Evolutionary conservation across 139 green algal species (phyloP), one percentile per base, ranked within the genome.

Genomic region (Chara braunii): DNA sequence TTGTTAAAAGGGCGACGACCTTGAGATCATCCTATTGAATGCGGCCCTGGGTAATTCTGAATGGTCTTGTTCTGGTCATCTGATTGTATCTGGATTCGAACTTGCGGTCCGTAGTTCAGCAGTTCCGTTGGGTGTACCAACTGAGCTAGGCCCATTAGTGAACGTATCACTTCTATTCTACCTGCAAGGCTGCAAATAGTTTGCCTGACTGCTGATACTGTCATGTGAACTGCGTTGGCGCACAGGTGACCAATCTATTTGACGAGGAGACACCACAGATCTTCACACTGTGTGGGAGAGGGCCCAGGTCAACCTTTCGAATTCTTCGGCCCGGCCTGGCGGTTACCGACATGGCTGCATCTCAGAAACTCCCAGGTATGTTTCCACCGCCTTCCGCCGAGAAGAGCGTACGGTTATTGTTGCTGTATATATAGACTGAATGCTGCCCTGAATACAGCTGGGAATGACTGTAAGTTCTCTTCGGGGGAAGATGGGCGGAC

Each of bases 321-420:
- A 78, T 98, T 42, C 81, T 99, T 61, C 83, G 89, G 7, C 91
- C 90, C 24, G 93, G 93, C 14, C 78, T 96, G 9, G 85, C 85
- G 0, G 84, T 98, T 3, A 86, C 83, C 9, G 91, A 97, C 73
- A 87, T 98, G 68, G 93, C 93, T 0, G 87, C 91, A 29, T 90
- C 82, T 0, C 37, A 70, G 3, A 14, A 60, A n/a, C n/a, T n/a
- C n/a, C n/a, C n/a, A n/a, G n/a, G n/a, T n/a, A n/a, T n/a, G n/a
- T n/a, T n/a, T n/a, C n/a, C n/a, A n/a, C n/a, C n/a, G n/a, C n/a
- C n/a, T n/a, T n/a, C n/a, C n/a, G n/a, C n/a, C n/a, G n/a, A n/a
- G n/a, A n/a, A n/a, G n/a, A n/a, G n/a, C n/a, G n/a, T n/a, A n/a
- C n/a, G n/a, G n/a, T n/a, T n/a, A n/a, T n/a, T n/a, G n/a, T n/a